Percentiles rank a stretch among this genome's conserved stretches.
phyloP scores from a whole-genome alignment of 192 early-diverging fungal species.

The Rhizoclosmatium sp. region DNA sequence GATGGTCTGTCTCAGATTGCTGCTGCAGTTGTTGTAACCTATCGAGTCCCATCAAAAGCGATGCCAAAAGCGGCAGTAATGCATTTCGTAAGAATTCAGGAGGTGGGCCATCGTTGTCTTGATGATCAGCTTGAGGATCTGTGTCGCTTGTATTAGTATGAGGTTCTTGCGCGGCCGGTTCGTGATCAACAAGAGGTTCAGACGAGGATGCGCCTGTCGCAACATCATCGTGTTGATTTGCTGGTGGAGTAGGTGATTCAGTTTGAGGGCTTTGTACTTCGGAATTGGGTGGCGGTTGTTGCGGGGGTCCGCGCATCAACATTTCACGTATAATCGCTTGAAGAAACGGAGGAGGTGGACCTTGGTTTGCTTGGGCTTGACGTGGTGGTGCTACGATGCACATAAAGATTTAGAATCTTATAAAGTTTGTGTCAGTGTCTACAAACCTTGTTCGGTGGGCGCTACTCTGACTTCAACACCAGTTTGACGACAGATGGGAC shows the following conservation, averaged over 20 bases:
- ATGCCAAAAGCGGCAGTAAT: slow-evolving; percentile 9
- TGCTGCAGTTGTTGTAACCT: not conserved
- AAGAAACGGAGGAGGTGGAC: slow-evolving; percentile 14
- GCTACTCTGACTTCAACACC: slow-evolving; percentile 39
- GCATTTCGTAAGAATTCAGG: not conserved
- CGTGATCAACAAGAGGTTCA: not conserved
- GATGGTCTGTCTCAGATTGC: not conserved
- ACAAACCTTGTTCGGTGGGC: slow-evolving; percentile 13
- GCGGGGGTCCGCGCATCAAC: not conserved
- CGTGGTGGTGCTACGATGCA: not conserved
- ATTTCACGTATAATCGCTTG: not conserved
- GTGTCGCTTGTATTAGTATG: not conserved
- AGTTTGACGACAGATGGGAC: slow-evolving; percentile 52
- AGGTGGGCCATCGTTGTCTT: not conserved
- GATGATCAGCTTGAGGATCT: not conserved
- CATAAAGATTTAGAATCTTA: not conserved
- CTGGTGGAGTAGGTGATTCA: not conserved
- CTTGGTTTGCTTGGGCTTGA: not conserved
- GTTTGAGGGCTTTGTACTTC: not conserved
- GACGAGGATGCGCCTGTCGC: not conserved
- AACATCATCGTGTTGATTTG: not conserved
- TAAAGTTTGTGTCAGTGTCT: not conserved
- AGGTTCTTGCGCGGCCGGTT: not conserved
- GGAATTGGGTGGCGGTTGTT: not conserved
- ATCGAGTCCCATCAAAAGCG: not conserved